These are phyloP conservation scores for Rugonectria rugulosa DNA, from an alignment of 2,329 filamentous ascomycete genomes.

Conservation along the genomic window DNA sequence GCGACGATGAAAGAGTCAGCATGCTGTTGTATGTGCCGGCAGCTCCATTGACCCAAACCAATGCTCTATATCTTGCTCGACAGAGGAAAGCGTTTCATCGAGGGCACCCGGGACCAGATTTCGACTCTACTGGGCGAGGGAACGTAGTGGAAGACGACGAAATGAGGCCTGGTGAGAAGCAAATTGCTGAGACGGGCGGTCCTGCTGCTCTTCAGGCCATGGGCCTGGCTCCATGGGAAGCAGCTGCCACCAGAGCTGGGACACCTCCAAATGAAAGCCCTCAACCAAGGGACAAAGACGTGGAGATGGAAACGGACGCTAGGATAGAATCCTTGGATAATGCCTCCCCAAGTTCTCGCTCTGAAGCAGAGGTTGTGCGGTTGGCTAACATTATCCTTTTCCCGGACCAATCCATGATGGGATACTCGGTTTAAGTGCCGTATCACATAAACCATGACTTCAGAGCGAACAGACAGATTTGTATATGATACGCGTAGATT, in stretches of 20 bases:
- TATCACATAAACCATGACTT: too few species aligned
- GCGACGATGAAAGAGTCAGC: conserved; percentile 45
- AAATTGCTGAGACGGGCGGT: conserved; percentile 60
- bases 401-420: conserved; percentile 54
- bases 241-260: conserved; percentile 42
- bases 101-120: conserved; percentile 62
- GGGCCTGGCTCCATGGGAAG: conserved; percentile 62
- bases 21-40: conserved; percentile 65
- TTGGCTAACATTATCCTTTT: conserved; percentile 66
- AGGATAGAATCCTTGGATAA: conserved; percentile 38
- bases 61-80: conserved; percentile 63
- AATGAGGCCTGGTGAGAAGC: conserved; percentile 56
- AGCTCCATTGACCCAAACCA: conserved; percentile 64
- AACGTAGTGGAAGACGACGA: conserved; percentile 59
- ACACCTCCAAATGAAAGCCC: conserved; percentile 36
- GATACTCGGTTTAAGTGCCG: conserved; percentile 37
- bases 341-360: conserved; percentile 43
- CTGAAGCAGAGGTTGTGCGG: conserved; percentile 60
- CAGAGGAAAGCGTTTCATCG: conserved; percentile 65
- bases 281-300: conserved; percentile 35
- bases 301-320: conserved; percentile 36
- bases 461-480: too few species aligned
- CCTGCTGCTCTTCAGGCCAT: conserved; percentile 62
- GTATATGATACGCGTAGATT: neutral
- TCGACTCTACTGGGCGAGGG: conserved; percentile 60